Percentiles rank a stretch among this genome's conserved stretches.
Evolutionary conservation across 2,329 filamentous ascomycete genomes (phyloP).

Genomic region (Fusarium sp.): DNA sequence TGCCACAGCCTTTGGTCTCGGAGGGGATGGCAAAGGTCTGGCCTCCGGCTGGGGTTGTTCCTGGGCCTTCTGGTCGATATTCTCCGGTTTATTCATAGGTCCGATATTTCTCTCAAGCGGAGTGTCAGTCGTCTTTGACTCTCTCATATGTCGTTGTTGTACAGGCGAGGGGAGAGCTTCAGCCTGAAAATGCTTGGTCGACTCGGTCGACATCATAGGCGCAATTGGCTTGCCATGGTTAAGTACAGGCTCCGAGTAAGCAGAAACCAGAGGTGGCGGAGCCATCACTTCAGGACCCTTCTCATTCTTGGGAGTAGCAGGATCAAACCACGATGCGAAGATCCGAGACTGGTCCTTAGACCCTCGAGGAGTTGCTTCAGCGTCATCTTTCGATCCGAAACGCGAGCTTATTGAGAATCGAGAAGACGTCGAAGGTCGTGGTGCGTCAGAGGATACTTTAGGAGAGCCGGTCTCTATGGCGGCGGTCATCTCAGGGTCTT

Average conservation of each 20-base stretch:
- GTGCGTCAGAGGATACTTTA: conserved; percentile 24
- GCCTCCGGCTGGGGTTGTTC: neutral
- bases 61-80: neutral
- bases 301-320: conserved; percentile 11
- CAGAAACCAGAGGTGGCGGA: conserved; percentile 14
- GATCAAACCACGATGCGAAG: conserved; percentile 14
- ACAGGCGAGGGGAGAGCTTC: neutral
- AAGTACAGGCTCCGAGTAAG: conserved; percentile 3
- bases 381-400: conserved; percentile 23
- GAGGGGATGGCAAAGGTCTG: conserved; percentile 5
- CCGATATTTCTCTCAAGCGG: neutral
- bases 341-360: conserved; percentile 22
- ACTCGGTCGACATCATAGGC: neutral
- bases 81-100: neutral
- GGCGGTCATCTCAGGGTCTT: conserved; percentile 11
- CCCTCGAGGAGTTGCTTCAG: conserved; percentile 1
- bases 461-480: neutral
- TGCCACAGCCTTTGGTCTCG: neutral
- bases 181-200: neutral
- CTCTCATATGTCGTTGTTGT: neutral
- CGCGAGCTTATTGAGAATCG: conserved; percentile 34
- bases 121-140: neutral
- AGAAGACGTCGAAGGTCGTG: conserved; percentile 28
- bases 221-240: neutral
- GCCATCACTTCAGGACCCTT: neutral